phyloP scores from a whole-genome alignment of 176 grass and related monocot genomes.

The Tillandsia fasciculata region DNA sequence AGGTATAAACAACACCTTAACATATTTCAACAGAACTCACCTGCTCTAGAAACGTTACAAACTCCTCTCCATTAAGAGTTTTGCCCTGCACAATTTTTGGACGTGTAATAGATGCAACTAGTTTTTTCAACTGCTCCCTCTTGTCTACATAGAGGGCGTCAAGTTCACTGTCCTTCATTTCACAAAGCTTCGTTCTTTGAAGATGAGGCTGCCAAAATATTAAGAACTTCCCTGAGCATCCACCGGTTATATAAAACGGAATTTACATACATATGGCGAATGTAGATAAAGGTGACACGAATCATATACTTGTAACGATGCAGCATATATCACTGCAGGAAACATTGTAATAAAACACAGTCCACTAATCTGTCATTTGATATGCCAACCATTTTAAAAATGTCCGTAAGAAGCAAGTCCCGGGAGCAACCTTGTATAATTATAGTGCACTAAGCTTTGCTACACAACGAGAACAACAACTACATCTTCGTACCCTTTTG shows the following conservation, averaged over 20 bases:
- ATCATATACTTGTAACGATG: neutral
- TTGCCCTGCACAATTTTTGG: constrained; percentile 83
- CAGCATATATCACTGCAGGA: neutral
- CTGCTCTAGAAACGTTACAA: constrained; percentile 76
- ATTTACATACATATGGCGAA: neutral
- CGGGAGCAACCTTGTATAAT: too few relatives aligned
- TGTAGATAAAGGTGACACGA: neutral
- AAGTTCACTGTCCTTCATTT: constrained; percentile 65
- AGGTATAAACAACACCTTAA: neutral
- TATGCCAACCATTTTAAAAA: neutral
- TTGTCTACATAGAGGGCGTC: constrained; percentile 60
- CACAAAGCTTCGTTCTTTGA: constrained; percentile 93
- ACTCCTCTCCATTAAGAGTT: constrained; percentile 76
- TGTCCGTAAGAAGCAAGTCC: too few relatives aligned
- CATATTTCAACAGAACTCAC: constrained; percentile 18
- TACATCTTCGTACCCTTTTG: too few relatives aligned
- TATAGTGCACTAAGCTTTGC: too few relatives aligned
- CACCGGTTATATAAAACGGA: constrained; percentile 1
- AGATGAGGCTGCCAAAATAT: constrained; percentile 84
- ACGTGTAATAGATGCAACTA: constrained; percentile 66
- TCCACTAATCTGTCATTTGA: neutral
- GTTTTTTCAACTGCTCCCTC: constrained; percentile 68
- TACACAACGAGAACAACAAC: too few relatives aligned
- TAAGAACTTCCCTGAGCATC: constrained; percentile 6
- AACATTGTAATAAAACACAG: neutral